These are phyloP conservation scores for Litsea cubeba DNA, from an alignment of 164 flowering plant species.

Conservation along the genomic window DNA sequence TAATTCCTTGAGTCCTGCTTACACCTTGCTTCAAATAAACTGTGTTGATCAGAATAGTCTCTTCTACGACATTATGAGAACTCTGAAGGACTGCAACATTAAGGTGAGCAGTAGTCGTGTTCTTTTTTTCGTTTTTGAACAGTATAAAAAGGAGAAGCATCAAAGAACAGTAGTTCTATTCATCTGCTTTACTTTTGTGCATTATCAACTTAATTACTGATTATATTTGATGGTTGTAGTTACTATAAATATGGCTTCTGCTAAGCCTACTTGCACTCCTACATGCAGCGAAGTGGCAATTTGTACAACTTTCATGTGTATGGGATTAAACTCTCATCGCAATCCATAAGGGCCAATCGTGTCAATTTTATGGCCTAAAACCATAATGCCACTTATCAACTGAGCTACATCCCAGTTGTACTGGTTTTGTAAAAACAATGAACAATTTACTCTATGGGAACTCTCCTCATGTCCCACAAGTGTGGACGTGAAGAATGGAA, in stretches of 20 bases:
- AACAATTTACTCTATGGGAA: neutral
- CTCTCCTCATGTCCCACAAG: neutral
- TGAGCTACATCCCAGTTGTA: neutral
- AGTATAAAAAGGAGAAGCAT: too few relatives aligned
- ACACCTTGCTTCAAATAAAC: slow-evolving; percentile 41
- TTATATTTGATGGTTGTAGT: neutral
- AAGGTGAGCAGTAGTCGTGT: slow-evolving; percentile 31
- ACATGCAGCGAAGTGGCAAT: neutral
- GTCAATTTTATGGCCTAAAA: neutral
- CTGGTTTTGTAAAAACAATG: neutral
- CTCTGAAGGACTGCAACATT: slow-evolving; percentile 65
- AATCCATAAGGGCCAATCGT: neutral
- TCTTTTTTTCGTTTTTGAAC: too few relatives aligned
- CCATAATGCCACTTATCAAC: neutral
- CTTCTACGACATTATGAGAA: slow-evolving; percentile 68
- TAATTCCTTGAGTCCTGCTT: too few relatives aligned
- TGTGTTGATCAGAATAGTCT: slow-evolving; percentile 80
- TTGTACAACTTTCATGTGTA: neutral
- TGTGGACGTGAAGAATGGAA: neutral
- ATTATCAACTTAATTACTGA: neutral
- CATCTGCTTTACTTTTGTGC: neutral
- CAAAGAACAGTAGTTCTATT: too few relatives aligned
- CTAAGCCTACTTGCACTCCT: neutral
- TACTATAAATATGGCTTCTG: neutral
- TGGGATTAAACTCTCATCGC: neutral